Evolutionary conservation across 176 grass and related monocot genomes (phyloP), one percentile per base, ranked within the genome.

Genomic region (Lolium rigidum): DNA sequence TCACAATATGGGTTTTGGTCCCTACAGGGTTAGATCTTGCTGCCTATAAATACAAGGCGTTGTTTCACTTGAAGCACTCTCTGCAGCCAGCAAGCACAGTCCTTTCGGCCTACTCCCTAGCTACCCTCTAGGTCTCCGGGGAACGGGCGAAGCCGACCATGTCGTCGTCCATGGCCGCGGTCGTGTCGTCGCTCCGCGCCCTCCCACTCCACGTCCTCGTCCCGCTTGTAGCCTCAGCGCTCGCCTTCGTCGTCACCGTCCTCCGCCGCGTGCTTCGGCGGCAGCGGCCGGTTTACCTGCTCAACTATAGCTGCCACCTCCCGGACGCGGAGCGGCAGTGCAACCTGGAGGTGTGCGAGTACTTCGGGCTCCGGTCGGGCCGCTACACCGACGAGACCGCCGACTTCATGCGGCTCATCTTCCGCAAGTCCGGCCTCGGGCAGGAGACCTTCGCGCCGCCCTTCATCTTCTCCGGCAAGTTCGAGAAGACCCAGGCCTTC

Each of bases 231-330:
- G 76, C 60, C 37, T 87, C 85, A 2, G 76, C 75, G 25, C 48
- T 91, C 1, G 66, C 56, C 15, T 87, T 86, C 73, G 9, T 82
- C 11, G 58, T 21, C 25, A 57, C 70, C 25, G 64, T 94, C 68
- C 69, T 82, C 78, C 83, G 67, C 0, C 71, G 50, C 44, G 0
- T 90, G 44, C 79, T 90, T 1, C 51, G 60, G 6, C 72, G 92
- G 47, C 78, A 82, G 57, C 92, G 90, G 0, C 90, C 90, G 9
- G 80, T 97, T 64, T 79, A 92, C 80, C 83, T 97, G 6, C 80
- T 97, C 4, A 89, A 90, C 69, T 97, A 90, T 88, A 97, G 92
- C 77, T 97, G 94, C 83, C 85, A 94, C 80, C 92, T 94, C 76
- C 94, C 92, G 0, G 80, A 87, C 24, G 5, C 14, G 49, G 94